These are phyloP conservation scores for Leucosporidium scottii DNA, from an alignment of 768 basidiomycete species.

Conservation along the genomic window DNA sequence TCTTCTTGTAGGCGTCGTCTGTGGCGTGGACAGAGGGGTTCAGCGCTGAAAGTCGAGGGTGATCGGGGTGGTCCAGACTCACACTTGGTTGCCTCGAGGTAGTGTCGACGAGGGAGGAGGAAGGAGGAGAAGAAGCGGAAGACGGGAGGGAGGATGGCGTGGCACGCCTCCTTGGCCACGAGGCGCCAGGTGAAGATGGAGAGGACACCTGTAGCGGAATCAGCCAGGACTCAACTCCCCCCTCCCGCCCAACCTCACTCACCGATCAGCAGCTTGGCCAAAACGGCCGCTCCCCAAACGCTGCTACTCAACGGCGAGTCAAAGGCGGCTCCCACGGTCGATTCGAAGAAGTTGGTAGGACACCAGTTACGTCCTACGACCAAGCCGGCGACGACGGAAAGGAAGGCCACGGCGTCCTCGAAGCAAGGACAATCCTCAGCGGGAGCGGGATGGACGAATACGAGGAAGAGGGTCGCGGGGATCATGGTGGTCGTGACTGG, in stretches of 20 bases:
- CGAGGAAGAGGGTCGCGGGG: constrained; percentile 50
- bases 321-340: not conserved
- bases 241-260: not conserved
- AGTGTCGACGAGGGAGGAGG: constrained; percentile 75
- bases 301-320: not conserved
- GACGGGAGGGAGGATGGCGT: constrained; percentile 68
- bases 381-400: constrained; percentile 2
- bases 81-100: constrained; percentile 70
- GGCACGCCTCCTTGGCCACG: constrained; percentile 67
- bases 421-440: constrained; percentile 96
- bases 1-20: constrained; percentile 29
- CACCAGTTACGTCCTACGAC: constrained; percentile 5
- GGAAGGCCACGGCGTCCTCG: constrained; percentile 84
- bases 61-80: constrained; percentile 14
- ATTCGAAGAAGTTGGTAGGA: not conserved
- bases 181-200: constrained; percentile 83
- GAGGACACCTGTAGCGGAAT: constrained; percentile 66
- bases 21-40: no score
- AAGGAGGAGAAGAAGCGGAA: constrained; percentile 62
- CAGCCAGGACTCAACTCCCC: no score
- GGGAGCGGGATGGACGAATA: constrained; percentile 84
- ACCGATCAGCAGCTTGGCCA: constrained; percentile 1
- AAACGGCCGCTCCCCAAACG: not conserved
- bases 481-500: constrained; percentile 2
- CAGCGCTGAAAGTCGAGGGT: no score